Evolutionary conservation across 2,329 filamentous ascomycete genomes (phyloP).

Genomic region (Pleurostoma richardsiae): DNA sequence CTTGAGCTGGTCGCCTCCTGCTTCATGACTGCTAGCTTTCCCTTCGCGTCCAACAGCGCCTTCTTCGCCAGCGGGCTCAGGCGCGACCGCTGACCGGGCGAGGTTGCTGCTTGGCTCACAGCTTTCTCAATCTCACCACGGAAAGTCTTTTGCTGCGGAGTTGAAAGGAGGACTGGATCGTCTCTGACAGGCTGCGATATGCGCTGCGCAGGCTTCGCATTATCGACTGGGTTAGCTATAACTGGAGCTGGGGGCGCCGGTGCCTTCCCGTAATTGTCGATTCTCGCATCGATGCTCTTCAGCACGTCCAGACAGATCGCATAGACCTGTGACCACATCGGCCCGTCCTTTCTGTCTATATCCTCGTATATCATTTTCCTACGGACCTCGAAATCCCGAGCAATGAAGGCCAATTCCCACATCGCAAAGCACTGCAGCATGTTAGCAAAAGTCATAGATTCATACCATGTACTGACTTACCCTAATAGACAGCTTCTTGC

Average conservation of each 20-base stretch:
- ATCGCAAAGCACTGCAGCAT: conserved; percentile 67
- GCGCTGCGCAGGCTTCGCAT: conserved; percentile 19
- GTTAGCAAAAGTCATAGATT: too few species aligned
- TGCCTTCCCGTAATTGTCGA: conserved; percentile 55
- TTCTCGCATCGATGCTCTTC: conserved; percentile 59
- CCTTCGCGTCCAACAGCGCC: conserved; percentile 39
- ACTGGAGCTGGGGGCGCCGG: conserved; percentile 24
- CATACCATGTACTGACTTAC: conserved; percentile 32
- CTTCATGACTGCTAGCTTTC: conserved; percentile 47
- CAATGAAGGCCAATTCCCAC: conserved; percentile 84
- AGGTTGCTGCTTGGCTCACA: conserved; percentile 34
- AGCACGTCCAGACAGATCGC: conserved; percentile 65
- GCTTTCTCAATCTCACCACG: conserved; percentile 39
- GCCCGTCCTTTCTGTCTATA: conserved; percentile 74
- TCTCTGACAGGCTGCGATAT: conserved; percentile 34
- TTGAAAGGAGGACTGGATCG: conserved; percentile 38
- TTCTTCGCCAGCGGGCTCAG: conserved; percentile 47
- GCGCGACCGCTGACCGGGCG: conserved; percentile 43
- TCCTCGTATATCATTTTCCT: conserved; percentile 81
- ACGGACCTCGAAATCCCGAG: conserved; percentile 66
- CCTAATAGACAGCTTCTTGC: conserved; percentile 73
- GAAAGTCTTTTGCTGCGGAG: conserved; percentile 28
- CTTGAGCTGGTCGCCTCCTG: conserved; percentile 45
- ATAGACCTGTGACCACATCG: conserved; percentile 78
- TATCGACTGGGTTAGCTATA: conserved; percentile 16